Conservation (phyloP, 2,329 filamentous ascomycete species). For the Helotiales sp. region DNA sequence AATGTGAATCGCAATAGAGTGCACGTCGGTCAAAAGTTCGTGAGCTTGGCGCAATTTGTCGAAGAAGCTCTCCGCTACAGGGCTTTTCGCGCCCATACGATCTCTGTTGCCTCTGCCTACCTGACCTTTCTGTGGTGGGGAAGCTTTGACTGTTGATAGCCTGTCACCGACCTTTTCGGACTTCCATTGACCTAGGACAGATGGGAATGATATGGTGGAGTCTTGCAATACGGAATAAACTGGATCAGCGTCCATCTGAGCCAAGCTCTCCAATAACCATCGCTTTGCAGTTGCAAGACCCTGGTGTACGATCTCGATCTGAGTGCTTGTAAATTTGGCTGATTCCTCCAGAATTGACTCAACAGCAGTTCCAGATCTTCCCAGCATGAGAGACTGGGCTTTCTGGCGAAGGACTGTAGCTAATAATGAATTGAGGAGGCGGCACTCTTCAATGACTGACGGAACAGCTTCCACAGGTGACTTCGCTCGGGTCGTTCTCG, state of each 20-base stretch:
- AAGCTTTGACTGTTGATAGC: slow-evolving; percentile 19
- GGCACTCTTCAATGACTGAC: slow-evolving; percentile 34
- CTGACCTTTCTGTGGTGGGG: slow-evolving; percentile 27
- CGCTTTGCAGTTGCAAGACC: slow-evolving; percentile 67
- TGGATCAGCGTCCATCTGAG: slow-evolving; percentile 74
- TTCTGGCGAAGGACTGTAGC: slow-evolving; percentile 51
- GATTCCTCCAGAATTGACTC: slow-evolving; percentile 54
- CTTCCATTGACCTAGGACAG: slow-evolving; percentile 45
- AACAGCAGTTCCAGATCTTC: slow-evolving; percentile 57
- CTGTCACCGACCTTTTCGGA: slow-evolving; percentile 24
- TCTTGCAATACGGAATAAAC: slow-evolving; percentile 90
- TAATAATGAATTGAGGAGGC: slow-evolving; percentile 42
- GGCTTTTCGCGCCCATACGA: slow-evolving; percentile 22
- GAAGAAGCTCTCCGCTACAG: slow-evolving; percentile 38
- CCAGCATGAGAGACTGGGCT: slow-evolving; percentile 46
- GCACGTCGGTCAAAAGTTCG: slow-evolving; percentile 63
- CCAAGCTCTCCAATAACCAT: slow-evolving; percentile 66
- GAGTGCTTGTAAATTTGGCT: slow-evolving; percentile 44
- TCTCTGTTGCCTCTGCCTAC: slow-evolving; percentile 14
- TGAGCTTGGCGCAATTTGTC: slow-evolving; percentile 60
- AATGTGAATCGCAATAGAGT: slow-evolving; percentile 46
- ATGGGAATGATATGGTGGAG: slow-evolving; percentile 85
- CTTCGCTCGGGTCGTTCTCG: slow-evolving; percentile 33
- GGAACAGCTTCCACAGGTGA: slow-evolving; percentile 17
- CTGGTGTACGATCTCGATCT: slow-evolving; percentile 45